These are phyloP conservation scores for Salvia hispanica DNA, from an alignment of 257 asterid genomes.

Conservation along the genomic window DNA sequence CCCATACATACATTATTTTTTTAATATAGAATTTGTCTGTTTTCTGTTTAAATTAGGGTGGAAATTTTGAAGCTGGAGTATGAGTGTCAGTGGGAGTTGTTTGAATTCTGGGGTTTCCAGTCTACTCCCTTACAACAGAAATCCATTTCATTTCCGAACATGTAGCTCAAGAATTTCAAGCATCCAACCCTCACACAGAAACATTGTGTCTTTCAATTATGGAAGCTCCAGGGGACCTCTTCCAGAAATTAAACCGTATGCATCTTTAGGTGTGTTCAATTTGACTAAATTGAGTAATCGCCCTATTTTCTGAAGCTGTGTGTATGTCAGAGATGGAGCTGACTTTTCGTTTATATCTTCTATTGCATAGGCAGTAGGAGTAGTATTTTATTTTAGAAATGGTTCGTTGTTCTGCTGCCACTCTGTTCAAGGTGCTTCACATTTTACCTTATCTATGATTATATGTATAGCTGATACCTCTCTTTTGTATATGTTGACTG, in stretches of 20 bases:
- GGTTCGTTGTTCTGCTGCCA: neutral
- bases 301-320: neutral
- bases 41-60: slow-evolving; percentile 27
- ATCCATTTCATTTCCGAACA: slow-evolving; percentile 36
- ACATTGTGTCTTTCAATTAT: slow-evolving; percentile 28
- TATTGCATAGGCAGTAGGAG: too few relatives aligned
- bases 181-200: slow-evolving; percentile 25
- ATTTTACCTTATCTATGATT: neutral
- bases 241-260: slow-evolving; percentile 26
- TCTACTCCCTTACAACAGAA: slow-evolving; percentile 36
- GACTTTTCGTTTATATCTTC: neutral
- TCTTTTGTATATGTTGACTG: neutral
- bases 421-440: neutral
- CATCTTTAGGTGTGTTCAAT: slow-evolving; percentile 47
- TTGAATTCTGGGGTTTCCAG: slow-evolving; percentile 43
- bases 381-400: neutral
- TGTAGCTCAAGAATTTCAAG: slow-evolving; percentile 31
- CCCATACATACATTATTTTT: neutral
- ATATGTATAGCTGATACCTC: slow-evolving; percentile 6
- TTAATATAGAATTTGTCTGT: neutral
- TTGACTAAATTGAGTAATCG: neutral
- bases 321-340: neutral
- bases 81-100: slow-evolving; percentile 55
- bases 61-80: slow-evolving; percentile 39
- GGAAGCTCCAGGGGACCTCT: slow-evolving; percentile 35